Evolutionary conservation across 2,329 filamentous ascomycete species (phyloP).

Genomic region (Cephalotrichum gorgonifer): DNA sequence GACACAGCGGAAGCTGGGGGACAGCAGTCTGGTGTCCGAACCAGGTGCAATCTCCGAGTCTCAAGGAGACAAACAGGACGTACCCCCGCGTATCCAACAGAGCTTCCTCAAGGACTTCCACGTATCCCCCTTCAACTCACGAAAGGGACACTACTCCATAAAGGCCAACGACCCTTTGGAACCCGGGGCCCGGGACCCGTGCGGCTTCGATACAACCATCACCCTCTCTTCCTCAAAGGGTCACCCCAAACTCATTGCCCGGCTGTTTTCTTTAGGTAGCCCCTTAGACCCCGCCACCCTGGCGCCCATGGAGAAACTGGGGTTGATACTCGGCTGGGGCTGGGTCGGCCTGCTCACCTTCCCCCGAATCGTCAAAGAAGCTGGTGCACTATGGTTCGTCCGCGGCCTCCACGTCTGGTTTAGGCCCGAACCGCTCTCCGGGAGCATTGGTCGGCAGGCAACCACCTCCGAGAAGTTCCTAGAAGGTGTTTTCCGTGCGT

Average conservation of each 20-base stretch:
- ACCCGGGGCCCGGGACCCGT: slow-evolving; percentile 21
- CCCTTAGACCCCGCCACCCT: slow-evolving; percentile 40
- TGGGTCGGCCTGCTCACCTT: slow-evolving; percentile 59
- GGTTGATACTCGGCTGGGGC: slow-evolving; percentile 48
- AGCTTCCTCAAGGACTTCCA: slow-evolving; percentile 63
- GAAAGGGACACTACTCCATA: slow-evolving; percentile 43
- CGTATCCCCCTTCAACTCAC: slow-evolving; percentile 64
- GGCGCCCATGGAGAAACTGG: slow-evolving; percentile 26
- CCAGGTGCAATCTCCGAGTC: background rate
- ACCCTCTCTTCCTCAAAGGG: slow-evolving; percentile 49
- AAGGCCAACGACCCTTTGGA: slow-evolving; percentile 33
- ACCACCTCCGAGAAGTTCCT: slow-evolving; percentile 35
- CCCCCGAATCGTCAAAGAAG: slow-evolving; percentile 54
- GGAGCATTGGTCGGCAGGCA: slow-evolving; percentile 43
- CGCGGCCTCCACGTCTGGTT: slow-evolving; percentile 53
- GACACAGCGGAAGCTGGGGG: background rate
- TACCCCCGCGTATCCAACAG: background rate
- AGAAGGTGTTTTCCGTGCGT: slow-evolving; percentile 35
- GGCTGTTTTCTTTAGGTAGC: slow-evolving; percentile 41
- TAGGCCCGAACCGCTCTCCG: slow-evolving; percentile 48
- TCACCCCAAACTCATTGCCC: slow-evolving; percentile 50
- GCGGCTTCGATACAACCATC: slow-evolving; percentile 47
- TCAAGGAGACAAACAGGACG: background rate
- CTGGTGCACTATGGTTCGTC: slow-evolving; percentile 43
- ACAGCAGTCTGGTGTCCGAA: background rate